Conservation (phyloP, 2,329 filamentous ascomycete genomes). For the Ophiostoma sp. region DNA sequence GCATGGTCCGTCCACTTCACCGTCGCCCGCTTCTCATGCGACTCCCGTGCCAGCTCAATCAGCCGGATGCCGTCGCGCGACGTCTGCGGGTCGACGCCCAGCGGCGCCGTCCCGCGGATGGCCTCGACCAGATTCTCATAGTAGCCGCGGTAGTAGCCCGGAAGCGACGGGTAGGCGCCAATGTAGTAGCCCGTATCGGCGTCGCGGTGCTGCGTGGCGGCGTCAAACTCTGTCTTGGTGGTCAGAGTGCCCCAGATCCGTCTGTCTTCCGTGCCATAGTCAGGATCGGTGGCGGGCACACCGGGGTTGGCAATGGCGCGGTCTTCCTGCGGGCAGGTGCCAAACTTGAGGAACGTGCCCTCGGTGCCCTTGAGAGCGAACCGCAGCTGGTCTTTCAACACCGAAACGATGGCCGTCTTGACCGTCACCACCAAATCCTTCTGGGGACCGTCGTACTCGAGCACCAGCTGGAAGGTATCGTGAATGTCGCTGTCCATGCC, state of each 20-base stretch:
- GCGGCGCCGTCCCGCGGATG: constrained; percentile 41
- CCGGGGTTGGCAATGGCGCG: constrained; percentile 29
- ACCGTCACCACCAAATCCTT: constrained; percentile 55
- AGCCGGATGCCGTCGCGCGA: constrained; percentile 42
- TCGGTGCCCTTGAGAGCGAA: constrained; percentile 63
- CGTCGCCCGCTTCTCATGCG: constrained; percentile 25
- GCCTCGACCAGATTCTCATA: constrained; percentile 46
- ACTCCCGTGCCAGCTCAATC: constrained; percentile 45
- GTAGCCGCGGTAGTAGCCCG: constrained; percentile 43
- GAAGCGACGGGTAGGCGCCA: constrained; percentile 41
- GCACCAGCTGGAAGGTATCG: constrained; percentile 54
- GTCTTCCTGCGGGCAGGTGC: constrained; percentile 41
- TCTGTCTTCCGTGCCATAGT: constrained; percentile 41
- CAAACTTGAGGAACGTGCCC: constrained; percentile 47
- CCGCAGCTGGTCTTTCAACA: constrained; percentile 59
- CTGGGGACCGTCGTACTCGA: constrained; percentile 52
- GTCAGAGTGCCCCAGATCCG: constrained; percentile 42
- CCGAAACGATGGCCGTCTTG: constrained; percentile 60
- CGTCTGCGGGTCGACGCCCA: constrained; percentile 42
- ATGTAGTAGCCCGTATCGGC: constrained; percentile 37
- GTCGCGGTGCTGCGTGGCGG: constrained; percentile 30
- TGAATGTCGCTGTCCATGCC: constrained; percentile 41
- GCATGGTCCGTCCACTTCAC: constrained; percentile 26
- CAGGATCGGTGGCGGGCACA: constrained; percentile 30
- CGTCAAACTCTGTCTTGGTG: constrained; percentile 41